Conservation (phyloP, 208 protist genomes). For the Blechomonas ayalai region DNA sequence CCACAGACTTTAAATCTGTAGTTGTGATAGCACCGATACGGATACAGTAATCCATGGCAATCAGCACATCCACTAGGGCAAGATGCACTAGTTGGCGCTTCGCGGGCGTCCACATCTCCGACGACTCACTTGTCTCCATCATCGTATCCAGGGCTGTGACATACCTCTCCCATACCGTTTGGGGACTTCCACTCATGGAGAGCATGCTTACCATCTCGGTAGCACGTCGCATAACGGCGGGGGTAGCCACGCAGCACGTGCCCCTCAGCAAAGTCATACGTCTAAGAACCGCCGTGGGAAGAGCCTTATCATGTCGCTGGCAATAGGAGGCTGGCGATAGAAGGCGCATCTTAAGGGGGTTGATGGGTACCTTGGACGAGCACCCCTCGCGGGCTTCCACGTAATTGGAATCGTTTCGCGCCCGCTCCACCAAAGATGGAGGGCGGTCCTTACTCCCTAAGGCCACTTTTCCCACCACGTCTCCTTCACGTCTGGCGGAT, state of each 20-base stretch:
- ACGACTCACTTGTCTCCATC: slow-evolving; percentile 8
- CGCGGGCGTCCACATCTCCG: not conserved
- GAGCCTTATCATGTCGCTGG: too few species aligned
- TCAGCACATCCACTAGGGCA: slow-evolving; percentile 38
- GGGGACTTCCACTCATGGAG: slow-evolving; percentile 26
- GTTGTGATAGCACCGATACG: slow-evolving; percentile 12
- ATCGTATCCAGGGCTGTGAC: slow-evolving; percentile 13
- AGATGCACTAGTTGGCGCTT: slow-evolving; percentile 24
- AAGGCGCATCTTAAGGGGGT: too few species aligned
- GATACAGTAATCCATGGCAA: slow-evolving; percentile 36
- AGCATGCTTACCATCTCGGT: slow-evolving; percentile 25
- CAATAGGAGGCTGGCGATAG: too few species aligned
- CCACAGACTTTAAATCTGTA: slow-evolving; percentile 17
- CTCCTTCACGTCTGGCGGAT: not conserved
- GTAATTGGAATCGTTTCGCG: too few species aligned
- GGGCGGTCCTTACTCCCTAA: too few species aligned
- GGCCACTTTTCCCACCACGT: not conserved
- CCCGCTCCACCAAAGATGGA: too few species aligned
- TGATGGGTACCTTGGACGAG: too few species aligned
- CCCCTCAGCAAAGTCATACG: slow-evolving; percentile 25
- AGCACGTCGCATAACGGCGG: slow-evolving; percentile 19
- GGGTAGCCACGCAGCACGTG: slow-evolving; percentile 33
- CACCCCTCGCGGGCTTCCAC: too few species aligned
- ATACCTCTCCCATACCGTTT: slow-evolving; percentile 34
- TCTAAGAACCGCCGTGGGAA: too few species aligned